Evolutionary conservation across 805 yeast genomes (phyloP).

Genomic region (Candida odintsovae): DNA sequence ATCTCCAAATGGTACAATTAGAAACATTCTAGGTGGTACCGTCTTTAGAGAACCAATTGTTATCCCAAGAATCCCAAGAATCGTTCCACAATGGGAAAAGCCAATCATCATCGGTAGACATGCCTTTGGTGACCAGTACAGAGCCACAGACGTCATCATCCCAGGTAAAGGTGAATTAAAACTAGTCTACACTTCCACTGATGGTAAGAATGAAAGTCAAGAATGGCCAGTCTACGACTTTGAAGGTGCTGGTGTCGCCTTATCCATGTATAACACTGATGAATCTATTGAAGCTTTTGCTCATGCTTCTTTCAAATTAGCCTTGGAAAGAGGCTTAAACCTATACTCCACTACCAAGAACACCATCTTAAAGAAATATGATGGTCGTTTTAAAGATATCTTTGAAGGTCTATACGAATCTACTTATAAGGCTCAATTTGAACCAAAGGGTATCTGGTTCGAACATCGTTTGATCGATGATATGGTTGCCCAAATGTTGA

Average conservation of each 20-base stretch:
- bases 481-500: slow-evolving; percentile 98
- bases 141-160: slow-evolving; percentile 80
- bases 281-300: slow-evolving; percentile 90
- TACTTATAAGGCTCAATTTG: slow-evolving; percentile 67
- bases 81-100: slow-evolving; percentile 88
- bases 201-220: slow-evolving; percentile 47
- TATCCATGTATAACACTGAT: slow-evolving; percentile 95
- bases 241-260: slow-evolving; percentile 65
- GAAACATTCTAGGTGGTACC: slow-evolving; percentile 94
- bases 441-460: slow-evolving; percentile 82
- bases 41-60: slow-evolving; percentile 96
- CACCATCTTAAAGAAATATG: slow-evolving; percentile 90
- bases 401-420: slow-evolving; percentile 75
- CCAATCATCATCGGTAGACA: slow-evolving; percentile 97
- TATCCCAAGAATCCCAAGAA: slow-evolving; percentile 80
- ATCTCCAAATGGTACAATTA: slow-evolving; percentile 94
- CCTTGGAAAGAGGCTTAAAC: slow-evolving; percentile 71
- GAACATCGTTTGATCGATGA: slow-evolving; percentile 96
- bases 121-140: slow-evolving; percentile 95
- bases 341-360: slow-evolving; percentile 88
- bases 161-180: slow-evolving; percentile 77
- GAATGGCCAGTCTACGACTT: slow-evolving; percentile 63
- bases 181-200: slow-evolving; percentile 65
- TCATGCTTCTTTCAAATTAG: slow-evolving; percentile 85
- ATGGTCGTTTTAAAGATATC: slow-evolving; percentile 92